Evolutionary conservation across 1,284 basidiomycete species (phyloP).

Genomic region (Trichosporon faecale): DNA sequence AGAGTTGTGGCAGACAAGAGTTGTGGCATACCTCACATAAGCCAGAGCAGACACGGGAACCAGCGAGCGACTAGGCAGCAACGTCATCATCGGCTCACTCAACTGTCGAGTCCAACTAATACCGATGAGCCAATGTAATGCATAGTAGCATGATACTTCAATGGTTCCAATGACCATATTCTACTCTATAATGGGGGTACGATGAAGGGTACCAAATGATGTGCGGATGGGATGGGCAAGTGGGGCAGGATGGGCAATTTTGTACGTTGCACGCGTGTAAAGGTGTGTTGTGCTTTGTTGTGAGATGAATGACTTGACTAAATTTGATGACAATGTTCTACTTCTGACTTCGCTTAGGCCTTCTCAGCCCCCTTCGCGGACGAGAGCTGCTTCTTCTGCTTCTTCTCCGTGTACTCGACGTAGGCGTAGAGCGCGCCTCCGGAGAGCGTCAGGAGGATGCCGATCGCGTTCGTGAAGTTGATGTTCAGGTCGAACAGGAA

Average conservation of each 20-base stretch:
- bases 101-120: background rate
- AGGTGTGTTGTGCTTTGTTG: background rate
- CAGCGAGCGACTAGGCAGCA: background rate
- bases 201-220: background rate
- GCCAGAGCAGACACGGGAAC: no score
- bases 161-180: background rate
- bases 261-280: background rate
- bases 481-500: conserved; percentile 76
- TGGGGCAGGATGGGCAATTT: background rate
- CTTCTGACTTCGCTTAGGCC: background rate
- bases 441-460: conserved; percentile 72
- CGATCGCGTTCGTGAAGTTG: conserved; percentile 69
- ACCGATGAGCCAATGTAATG: background rate
- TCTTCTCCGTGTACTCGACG: conserved; percentile 66
- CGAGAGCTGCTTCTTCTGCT: conserved; percentile 25
- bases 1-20: no score
- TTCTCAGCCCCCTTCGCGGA: conserved; percentile 5
- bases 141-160: background rate
- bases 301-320: conserved; percentile 5
- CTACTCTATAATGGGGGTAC: conserved; percentile 1
- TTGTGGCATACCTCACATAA: no score
- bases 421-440: conserved; percentile 79
- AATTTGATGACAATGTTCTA: conserved; percentile 5
- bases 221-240: background rate
- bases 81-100: background rate